phyloP scores from a whole-genome alignment of 768 basidiomycete species.

The Porpolomopsis calyptriformis region DNA sequence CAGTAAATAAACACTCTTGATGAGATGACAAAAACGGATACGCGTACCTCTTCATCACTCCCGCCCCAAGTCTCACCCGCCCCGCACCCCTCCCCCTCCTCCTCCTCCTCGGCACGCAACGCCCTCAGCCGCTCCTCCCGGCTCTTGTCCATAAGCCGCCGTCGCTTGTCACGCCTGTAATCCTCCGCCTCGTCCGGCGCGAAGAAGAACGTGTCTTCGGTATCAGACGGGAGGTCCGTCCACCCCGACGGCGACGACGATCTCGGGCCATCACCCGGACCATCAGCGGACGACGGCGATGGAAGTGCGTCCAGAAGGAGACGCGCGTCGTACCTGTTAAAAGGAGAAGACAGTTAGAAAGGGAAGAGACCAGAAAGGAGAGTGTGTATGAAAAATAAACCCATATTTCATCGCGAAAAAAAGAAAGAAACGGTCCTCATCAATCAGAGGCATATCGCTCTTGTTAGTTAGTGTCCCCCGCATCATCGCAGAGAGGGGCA shows the following conservation, averaged over 20 bases:
- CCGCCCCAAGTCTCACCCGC: slow-evolving; percentile 55
- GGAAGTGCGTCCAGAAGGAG: slow-evolving; percentile 54
- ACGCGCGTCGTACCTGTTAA: slow-evolving; percentile 68
- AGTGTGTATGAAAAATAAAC: not conserved
- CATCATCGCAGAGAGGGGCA: slow-evolving; percentile 4
- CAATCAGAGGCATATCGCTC: not conserved
- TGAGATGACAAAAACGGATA: slow-evolving; percentile 1
- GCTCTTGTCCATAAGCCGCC: slow-evolving; percentile 45
- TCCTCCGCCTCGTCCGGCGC: slow-evolving; percentile 55
- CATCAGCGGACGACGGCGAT: slow-evolving; percentile 7
- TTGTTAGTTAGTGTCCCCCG: not conserved
- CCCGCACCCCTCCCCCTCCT: slow-evolving; percentile 24
- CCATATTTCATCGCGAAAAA: slow-evolving; percentile 5
- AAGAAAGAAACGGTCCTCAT: not conserved
- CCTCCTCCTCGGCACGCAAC: slow-evolving; percentile 35
- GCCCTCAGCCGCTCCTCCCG: slow-evolving; percentile 60
- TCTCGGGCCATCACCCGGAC: slow-evolving; percentile 31
- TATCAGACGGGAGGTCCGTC: slow-evolving; percentile 78
- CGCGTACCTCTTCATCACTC: slow-evolving; percentile 61
- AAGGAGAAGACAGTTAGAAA: slow-evolving; percentile 13
- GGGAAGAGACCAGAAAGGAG: slow-evolving; percentile 7
- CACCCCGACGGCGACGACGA: slow-evolving; percentile 51
- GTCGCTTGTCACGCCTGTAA: slow-evolving; percentile 56
- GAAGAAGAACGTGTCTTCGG: slow-evolving; percentile 80
- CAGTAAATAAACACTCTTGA: not conserved